phyloP scores from a whole-genome alignment of 139 green algal genomes.

The Coccomyxa sp. region DNA sequence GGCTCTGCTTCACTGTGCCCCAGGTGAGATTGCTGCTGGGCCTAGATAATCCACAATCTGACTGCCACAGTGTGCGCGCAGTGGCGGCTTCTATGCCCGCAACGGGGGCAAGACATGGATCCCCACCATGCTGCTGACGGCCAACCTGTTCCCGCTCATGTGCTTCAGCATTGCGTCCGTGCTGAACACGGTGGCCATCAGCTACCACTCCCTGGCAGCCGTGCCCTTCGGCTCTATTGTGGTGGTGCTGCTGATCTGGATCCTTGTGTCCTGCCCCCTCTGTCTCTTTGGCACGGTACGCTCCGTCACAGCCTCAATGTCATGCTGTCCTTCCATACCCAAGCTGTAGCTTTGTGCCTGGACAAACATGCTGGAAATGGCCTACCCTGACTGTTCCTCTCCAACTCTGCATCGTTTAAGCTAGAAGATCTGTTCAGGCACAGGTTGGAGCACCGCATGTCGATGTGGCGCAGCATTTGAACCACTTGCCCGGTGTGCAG shows the following conservation, averaged over 20 bases:
- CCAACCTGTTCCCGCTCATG: constrained; percentile 64
- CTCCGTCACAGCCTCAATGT: too few relatives aligned
- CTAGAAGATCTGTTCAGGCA: too few relatives aligned
- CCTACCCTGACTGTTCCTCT: too few relatives aligned
- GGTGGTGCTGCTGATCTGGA: constrained; percentile 85
- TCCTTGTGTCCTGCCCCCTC: constrained; percentile 91
- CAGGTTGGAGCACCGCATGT: too few relatives aligned
- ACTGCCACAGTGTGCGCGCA: constrained; percentile 49
- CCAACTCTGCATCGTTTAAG: too few relatives aligned
- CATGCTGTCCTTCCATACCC: too few relatives aligned
- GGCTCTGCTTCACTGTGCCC: too few relatives aligned
- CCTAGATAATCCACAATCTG: background rate
- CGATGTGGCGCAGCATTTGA: too few relatives aligned
- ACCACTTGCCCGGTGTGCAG: background rate
- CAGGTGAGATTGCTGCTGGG: too few relatives aligned
- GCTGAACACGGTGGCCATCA: constrained; percentile 95
- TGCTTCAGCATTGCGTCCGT: constrained; percentile 83
- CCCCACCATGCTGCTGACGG: constrained; percentile 85
- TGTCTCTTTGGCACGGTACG: constrained; percentile 80
- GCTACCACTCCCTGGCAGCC: constrained; percentile 81
- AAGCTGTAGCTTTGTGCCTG: too few relatives aligned
- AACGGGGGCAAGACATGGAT: constrained; percentile 91
- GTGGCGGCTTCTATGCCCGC: constrained; percentile 78
- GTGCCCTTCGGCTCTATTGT: constrained; percentile 91
- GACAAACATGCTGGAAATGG: too few relatives aligned